These are phyloP conservation scores for Phallus indusiatus DNA, from an alignment of 768 basidiomycete genomes.

Conservation along the genomic window DNA sequence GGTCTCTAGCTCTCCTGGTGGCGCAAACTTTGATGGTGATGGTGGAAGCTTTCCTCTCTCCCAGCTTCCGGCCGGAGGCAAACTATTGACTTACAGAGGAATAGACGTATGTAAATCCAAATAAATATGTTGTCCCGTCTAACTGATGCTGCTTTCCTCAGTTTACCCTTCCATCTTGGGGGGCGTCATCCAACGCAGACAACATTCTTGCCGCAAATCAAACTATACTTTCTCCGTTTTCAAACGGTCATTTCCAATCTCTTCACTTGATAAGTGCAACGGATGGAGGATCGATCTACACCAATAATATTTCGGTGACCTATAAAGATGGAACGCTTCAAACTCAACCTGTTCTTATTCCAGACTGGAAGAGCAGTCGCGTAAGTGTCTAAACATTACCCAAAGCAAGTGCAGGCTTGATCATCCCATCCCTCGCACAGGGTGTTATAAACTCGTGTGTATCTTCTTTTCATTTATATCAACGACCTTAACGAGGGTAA, in stretches of 20 bases:
- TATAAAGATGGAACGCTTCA: not conserved
- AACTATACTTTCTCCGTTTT: conserved; percentile 22
- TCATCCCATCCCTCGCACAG: not conserved
- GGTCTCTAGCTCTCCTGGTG: conserved; percentile 1
- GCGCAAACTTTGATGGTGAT: conserved; percentile 29
- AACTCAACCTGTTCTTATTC: conserved; percentile 27
- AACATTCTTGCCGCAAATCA: conserved; percentile 39
- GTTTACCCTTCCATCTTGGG: conserved; percentile 33
- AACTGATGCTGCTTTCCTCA: conserved; percentile 12
- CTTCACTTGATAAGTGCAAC: conserved; percentile 41
- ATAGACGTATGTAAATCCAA: conserved; percentile 24
- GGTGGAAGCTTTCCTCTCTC: conserved; percentile 33
- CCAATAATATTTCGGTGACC: conserved; percentile 20
- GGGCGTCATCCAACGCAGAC: conserved; percentile 30
- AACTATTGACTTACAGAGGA: conserved; percentile 30
- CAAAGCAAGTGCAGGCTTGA: conserved; percentile 12
- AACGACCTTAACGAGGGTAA: not conserved
- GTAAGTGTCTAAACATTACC: conserved; percentile 29
- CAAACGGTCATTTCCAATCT: conserved; percentile 18
- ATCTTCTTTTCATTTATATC: not conserved
- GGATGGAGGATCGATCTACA: conserved; percentile 33
- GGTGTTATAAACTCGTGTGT: conserved; percentile 22
- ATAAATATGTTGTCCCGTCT: not conserved
- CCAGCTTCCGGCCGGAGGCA: conserved; percentile 26
- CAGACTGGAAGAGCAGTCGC: conserved; percentile 37